Conservation (phyloP, 768 basidiomycete genomes). For the Pleurotus salmoneostramineus region DNA sequence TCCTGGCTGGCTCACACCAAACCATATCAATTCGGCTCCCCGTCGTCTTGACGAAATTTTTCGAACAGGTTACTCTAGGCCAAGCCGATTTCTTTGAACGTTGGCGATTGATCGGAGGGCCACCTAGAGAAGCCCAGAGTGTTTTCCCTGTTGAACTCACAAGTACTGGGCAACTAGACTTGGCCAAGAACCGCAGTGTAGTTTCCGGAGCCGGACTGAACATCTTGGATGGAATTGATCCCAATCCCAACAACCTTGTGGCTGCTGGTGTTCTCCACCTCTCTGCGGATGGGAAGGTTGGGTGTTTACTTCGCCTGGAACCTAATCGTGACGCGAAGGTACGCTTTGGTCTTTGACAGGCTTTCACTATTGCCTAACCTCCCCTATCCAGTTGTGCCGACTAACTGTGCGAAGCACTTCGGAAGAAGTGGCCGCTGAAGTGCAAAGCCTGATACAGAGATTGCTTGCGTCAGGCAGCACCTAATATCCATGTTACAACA, state of each 20-base stretch:
- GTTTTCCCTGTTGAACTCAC: constrained; percentile 81
- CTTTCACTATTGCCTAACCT: not conserved
- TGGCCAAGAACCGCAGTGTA: constrained; percentile 68
- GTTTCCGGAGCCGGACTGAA: constrained; percentile 76
- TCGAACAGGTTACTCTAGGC: constrained; percentile 87
- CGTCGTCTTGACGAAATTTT: constrained; percentile 85
- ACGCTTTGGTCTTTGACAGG: constrained; percentile 15
- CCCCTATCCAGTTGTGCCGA: constrained; percentile 70
- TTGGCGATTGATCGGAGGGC: constrained; percentile 96
- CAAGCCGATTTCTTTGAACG: constrained; percentile 92
- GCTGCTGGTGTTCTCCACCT: constrained; percentile 96
- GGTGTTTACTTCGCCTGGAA: constrained; percentile 88
- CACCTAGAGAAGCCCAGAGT: constrained; percentile 87
- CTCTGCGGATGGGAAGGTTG: constrained; percentile 89
- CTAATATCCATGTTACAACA: not conserved
- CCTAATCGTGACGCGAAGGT: constrained; percentile 97
- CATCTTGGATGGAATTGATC: constrained; percentile 81
- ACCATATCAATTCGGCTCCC: constrained; percentile 82
- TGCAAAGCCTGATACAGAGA: constrained; percentile 53
- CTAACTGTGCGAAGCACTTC: constrained; percentile 94
- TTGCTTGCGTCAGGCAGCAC: constrained; percentile 28
- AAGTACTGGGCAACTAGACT: constrained; percentile 66
- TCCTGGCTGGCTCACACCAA: constrained; percentile 89
- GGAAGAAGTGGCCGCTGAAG: constrained; percentile 77
- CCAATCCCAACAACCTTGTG: constrained; percentile 91